Evolutionary conservation across 805 yeast genomes (phyloP).

Genomic region (Starmera caribaea): DNA sequence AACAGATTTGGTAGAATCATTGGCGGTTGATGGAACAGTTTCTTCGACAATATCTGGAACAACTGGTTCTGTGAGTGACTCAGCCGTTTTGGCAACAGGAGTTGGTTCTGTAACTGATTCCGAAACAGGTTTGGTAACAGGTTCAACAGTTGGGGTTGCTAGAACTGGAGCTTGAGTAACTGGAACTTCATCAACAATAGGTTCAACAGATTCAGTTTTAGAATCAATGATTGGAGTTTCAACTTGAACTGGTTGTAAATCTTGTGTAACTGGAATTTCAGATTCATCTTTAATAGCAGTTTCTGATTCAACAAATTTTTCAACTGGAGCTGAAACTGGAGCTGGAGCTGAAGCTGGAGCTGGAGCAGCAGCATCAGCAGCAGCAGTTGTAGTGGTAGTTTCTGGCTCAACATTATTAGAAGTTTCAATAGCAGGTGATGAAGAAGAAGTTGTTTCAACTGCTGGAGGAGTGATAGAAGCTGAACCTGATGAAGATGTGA

Average conservation of each 20-base stretch:
- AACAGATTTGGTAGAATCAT: no score
- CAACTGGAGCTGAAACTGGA: background rate
- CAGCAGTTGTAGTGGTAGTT: background rate
- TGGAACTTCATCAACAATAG: background rate
- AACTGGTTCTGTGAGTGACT: no score
- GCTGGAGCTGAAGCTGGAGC: background rate
- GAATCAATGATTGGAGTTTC: background rate
- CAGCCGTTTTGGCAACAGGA: background rate
- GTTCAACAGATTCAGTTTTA: background rate
- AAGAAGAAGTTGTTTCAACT: background rate
- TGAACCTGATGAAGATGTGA: background rate
- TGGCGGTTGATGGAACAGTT: no score
- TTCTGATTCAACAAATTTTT: no score
- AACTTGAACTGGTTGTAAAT: no score
- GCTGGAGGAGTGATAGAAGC: background rate
- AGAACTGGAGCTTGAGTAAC: background rate
- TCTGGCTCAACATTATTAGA: background rate
- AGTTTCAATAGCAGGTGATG: background rate
- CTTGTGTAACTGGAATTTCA: no score
- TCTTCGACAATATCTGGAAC: no score
- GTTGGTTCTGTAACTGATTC: no score
- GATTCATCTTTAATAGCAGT: no score
- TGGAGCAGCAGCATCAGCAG: background rate
- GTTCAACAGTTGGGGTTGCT: no score
- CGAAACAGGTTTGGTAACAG: no score